These are phyloP conservation scores for Phytophthora podocarpi DNA, from an alignment of 352 stramenopile species.

Conservation along the genomic window DNA sequence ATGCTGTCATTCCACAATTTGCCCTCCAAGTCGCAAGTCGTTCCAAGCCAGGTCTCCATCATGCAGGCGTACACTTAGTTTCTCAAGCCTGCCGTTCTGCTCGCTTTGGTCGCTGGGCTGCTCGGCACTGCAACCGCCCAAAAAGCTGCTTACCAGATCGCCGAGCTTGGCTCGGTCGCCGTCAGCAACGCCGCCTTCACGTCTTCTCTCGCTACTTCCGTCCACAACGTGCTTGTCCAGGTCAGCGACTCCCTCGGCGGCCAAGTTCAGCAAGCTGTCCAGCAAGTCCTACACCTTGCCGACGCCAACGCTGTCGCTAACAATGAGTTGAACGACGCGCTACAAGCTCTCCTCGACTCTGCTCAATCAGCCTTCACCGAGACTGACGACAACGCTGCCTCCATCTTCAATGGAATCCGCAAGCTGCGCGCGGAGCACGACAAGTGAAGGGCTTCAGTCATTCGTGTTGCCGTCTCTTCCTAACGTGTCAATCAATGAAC, in stretches of 20 bases:
- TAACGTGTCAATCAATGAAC: background rate
- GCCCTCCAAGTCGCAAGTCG: slow-evolving; percentile 1
- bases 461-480: too few relatives aligned
- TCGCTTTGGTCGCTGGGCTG: background rate
- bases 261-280: background rate
- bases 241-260: background rate
- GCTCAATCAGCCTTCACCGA: slow-evolving; percentile 6
- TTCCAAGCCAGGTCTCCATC: background rate
- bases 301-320: slow-evolving; percentile 9
- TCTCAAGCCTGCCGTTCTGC: background rate
- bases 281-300: background rate
- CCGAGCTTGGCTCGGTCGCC: slow-evolving; percentile 2
- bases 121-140: slow-evolving; percentile 8
- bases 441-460: background rate
- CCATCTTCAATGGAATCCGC: slow-evolving; percentile 19
- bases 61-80: slow-evolving; percentile 10
- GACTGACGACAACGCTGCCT: slow-evolving; percentile 4
- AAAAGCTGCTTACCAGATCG: slow-evolving; percentile 3
- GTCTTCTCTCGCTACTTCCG: slow-evolving; percentile 8
- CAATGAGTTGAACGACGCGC: slow-evolving; percentile 19
- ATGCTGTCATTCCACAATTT: slow-evolving; percentile 17
- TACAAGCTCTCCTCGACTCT: slow-evolving; percentile 15
- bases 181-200: slow-evolving; percentile 16
- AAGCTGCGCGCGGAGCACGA: slow-evolving; percentile 12
- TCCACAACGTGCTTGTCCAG: slow-evolving; percentile 3